Conservation (phyloP, 768 basidiomycete genomes). For the Lentinula sp. region DNA sequence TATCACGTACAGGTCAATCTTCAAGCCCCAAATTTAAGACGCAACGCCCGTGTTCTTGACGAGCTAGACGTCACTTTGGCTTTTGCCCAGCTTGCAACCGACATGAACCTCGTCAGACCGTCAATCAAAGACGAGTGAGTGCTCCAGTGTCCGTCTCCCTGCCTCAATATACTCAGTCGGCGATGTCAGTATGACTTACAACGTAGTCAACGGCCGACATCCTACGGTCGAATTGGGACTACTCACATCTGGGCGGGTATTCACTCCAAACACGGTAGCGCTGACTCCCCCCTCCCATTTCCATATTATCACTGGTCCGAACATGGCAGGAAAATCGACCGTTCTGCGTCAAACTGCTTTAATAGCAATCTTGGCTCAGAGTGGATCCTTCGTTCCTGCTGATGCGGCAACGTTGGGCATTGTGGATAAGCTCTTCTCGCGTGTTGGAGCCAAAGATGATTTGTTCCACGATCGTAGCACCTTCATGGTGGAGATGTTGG, state of each 20-base stretch:
- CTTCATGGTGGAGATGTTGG: constrained; percentile 98
- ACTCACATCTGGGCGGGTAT: constrained; percentile 63
- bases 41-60: constrained; percentile 74
- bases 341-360: constrained; percentile 88
- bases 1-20: constrained; percentile 51
- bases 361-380: constrained; percentile 85
- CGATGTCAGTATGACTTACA: constrained; percentile 42
- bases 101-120: constrained; percentile 74
- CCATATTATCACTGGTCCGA: constrained; percentile 89
- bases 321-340: constrained; percentile 95
- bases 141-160: neutral
- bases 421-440: constrained; percentile 88
- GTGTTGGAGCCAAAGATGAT: constrained; percentile 93
- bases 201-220: constrained; percentile 80
- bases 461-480: constrained; percentile 90
- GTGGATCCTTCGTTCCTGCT: constrained; percentile 92
- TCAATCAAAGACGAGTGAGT: constrained; percentile 63
- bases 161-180: neutral
- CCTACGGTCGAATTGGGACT: constrained; percentile 91
- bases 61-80: constrained; percentile 82
- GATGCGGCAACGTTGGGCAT: constrained; percentile 74
- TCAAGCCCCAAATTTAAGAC: constrained; percentile 49
- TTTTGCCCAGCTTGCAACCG: constrained; percentile 75
- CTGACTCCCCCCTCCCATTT: constrained; percentile 57
- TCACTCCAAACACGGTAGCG: constrained; percentile 76